These are phyloP conservation scores for Dittrichia graveolens DNA, from an alignment of 129 eudicot species.

Conservation along the genomic window DNA sequence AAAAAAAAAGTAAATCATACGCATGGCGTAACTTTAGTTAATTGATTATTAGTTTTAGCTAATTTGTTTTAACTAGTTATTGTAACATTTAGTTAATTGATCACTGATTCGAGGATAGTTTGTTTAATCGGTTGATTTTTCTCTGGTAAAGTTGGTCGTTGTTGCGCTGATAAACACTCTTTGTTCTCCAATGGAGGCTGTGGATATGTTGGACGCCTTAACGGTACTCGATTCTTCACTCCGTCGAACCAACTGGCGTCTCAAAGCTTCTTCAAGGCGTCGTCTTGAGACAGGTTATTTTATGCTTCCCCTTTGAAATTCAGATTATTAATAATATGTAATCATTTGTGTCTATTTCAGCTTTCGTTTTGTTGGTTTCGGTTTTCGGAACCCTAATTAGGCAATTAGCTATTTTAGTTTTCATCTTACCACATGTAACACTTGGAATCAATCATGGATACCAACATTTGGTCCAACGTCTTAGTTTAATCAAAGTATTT, in stretches of 20 bases:
- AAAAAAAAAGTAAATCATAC: too few species aligned
- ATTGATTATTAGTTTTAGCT: too few species aligned
- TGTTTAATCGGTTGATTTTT: too few species aligned
- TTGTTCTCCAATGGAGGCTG: constrained; percentile 38
- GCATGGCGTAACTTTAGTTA: too few species aligned
- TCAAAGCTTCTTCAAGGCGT: constrained; percentile 59
- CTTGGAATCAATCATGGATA: constrained; percentile 3
- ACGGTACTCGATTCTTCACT: constrained; percentile 51
- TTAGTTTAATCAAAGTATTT: too few species aligned
- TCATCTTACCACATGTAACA: neutral
- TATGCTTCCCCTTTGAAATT: neutral
- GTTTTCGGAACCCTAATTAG: constrained; percentile 23
- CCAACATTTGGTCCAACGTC: too few species aligned
- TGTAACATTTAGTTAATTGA: too few species aligned
- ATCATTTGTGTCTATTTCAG: neutral
- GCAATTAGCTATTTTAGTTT: neutral
- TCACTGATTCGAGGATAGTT: too few species aligned
- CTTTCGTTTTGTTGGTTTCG: neutral
- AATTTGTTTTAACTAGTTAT: too few species aligned
- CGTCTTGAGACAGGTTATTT: constrained; percentile 73
- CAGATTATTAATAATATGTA: neutral
- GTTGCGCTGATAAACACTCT: neutral
- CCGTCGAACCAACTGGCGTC: constrained; percentile 66
- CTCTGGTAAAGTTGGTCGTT: too few species aligned
- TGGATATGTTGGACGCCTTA: constrained; percentile 32